Conservation (phyloP, 2,329 filamentous ascomycete species). For the Sarocladium oryzae region DNA sequence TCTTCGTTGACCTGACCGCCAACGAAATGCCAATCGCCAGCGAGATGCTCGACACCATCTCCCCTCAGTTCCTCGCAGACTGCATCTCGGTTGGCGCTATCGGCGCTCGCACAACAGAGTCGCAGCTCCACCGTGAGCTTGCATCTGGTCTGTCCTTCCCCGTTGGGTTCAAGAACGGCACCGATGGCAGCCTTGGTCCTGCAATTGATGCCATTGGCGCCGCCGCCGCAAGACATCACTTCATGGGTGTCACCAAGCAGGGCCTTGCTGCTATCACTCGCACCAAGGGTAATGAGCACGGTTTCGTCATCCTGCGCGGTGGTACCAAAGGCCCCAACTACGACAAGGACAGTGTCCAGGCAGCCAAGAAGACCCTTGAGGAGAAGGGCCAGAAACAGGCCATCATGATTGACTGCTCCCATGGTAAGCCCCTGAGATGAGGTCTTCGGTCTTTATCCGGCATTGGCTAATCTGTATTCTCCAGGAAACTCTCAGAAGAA, state of each 20-base stretch:
- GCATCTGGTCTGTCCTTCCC: slow-evolving; percentile 94
- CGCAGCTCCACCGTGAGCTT: slow-evolving; percentile 91
- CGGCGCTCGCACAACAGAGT: slow-evolving; percentile 92
- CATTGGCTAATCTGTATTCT: slow-evolving; percentile 12
- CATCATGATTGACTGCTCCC: slow-evolving; percentile 98
- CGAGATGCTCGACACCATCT: slow-evolving; percentile 99
- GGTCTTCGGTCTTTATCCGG: too few species aligned
- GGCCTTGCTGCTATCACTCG: slow-evolving; percentile 91
- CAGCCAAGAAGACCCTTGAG: slow-evolving; percentile 67
- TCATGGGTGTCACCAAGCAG: slow-evolving; percentile 98
- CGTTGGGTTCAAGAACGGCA: slow-evolving; percentile 99
- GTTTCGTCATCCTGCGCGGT: slow-evolving; percentile 91
- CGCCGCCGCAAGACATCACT: slow-evolving; percentile 82
- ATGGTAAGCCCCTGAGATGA: too few species aligned
- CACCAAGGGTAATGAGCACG: slow-evolving; percentile 91
- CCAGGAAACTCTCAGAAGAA: slow-evolving; percentile 93
- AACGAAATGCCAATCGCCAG: slow-evolving; percentile 90
- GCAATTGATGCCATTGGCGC: slow-evolving; percentile 94
- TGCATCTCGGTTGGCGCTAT: slow-evolving; percentile 93
- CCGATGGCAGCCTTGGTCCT: slow-evolving; percentile 82
- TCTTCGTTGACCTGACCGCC: slow-evolving; percentile 85
- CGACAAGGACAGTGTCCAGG: slow-evolving; percentile 75
- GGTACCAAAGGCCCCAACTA: slow-evolving; percentile 92
- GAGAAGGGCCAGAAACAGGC: slow-evolving; percentile 82
- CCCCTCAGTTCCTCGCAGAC: slow-evolving; percentile 94